These are phyloP conservation scores for Cenchrus americanus DNA, from an alignment of 176 grass and related monocot species.

Conservation along the genomic window DNA sequence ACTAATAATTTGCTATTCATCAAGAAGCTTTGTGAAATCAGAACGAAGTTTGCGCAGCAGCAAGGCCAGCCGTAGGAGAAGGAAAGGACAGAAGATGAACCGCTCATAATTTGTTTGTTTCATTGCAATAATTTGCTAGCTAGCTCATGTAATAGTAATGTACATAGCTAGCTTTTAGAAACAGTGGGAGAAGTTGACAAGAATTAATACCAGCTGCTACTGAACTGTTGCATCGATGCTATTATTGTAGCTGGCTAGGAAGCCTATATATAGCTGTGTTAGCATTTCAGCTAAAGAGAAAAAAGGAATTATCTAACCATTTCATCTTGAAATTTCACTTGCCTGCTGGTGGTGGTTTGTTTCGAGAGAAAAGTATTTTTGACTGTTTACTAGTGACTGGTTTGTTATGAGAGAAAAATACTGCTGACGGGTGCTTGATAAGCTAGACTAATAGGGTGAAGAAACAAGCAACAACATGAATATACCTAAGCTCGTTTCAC, in stretches of 20 bases:
- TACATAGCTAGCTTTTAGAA: constrained; percentile 16
- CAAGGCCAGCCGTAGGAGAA: neutral
- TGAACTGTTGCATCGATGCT: neutral
- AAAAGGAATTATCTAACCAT: neutral
- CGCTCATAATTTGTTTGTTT: neutral
- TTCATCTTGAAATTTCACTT: neutral
- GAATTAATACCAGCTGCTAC: neutral
- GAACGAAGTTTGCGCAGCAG: neutral
- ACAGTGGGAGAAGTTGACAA: neutral
- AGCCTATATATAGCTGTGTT: neutral
- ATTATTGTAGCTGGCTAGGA: neutral
- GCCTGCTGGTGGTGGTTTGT: too few species aligned
- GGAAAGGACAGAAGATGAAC: neutral
- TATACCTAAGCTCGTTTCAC: too few species aligned
- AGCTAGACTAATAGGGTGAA: too few species aligned
- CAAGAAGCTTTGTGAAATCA: neutral
- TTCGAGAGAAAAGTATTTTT: too few species aligned
- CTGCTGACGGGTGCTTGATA: too few species aligned
- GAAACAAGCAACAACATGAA: neutral
- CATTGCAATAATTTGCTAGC: constrained; percentile 9
- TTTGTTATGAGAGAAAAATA: too few species aligned
- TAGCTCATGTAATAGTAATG: constrained; percentile 21
- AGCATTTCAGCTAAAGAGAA: neutral
- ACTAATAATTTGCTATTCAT: too few species aligned
- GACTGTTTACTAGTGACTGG: too few species aligned